phyloP scores from a whole-genome alignment of 306 rosid genomes.

The Sophora flavescens region DNA sequence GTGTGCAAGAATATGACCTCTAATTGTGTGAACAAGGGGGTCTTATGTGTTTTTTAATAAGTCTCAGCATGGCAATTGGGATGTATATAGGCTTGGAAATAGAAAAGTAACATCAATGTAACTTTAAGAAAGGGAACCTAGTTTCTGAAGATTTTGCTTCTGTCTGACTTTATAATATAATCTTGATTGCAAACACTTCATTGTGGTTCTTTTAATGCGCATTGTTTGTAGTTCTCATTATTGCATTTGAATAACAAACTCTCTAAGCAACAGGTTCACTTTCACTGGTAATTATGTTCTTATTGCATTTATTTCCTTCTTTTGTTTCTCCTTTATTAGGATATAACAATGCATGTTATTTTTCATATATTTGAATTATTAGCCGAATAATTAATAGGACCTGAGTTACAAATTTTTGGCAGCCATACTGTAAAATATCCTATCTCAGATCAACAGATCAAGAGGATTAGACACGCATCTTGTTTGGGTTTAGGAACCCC shows the following conservation, averaged over 20 bases:
- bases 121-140: constrained; percentile 35
- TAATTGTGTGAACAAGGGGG: constrained; percentile 6
- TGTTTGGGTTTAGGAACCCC: constrained; percentile 29
- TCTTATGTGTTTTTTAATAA: neutral
- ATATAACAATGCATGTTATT: neutral
- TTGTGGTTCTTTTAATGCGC: neutral
- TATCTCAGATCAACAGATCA: constrained; percentile 18
- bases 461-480: constrained; percentile 28
- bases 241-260: constrained; percentile 29
- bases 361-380: constrained; percentile 18
- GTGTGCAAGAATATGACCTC: neutral
- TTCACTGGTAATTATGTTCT: neutral
- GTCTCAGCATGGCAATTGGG: neutral
- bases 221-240: neutral
- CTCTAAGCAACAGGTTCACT: constrained; percentile 11
- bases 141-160: constrained; percentile 10
- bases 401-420: constrained; percentile 9
- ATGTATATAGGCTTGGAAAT: constrained; percentile 28
- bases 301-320: constrained; percentile 16
- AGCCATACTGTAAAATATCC: neutral
- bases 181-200: constrained; percentile 25
- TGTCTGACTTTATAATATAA: neutral
- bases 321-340: neutral
- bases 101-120: constrained; percentile 7
- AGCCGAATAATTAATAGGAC: constrained; percentile 17